Evolutionary conservation across 1,284 basidiomycete species (phyloP), one percentile per base, ranked within the genome.

Genomic region (Tilletia setariae): DNA sequence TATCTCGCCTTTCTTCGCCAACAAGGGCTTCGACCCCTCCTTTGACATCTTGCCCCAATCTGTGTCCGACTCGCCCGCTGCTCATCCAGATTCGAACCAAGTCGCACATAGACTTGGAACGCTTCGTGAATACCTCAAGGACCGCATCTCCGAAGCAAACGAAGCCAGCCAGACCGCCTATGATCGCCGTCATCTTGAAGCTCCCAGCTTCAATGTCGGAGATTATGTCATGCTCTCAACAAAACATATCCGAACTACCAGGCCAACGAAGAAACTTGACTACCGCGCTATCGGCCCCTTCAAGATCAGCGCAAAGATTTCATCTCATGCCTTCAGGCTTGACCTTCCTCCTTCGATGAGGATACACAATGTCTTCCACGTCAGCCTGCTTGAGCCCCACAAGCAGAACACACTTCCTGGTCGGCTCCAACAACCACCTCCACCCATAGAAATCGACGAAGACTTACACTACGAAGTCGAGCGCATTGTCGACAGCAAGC

Each of bases 281-380:
- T 44, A 61, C 47, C 65, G 65, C 9, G 56, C 35, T 51, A 47
- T 66, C 9, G 65, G 65, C 35, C 65, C 59, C 46, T n/a, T n/a
- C n/a, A n/a, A n/a, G n/a, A n/a, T n/a, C n/a, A n/a, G n/a, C n/a
- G n/a, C n/a, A n/a, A n/a, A 32, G 11, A 59, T 66, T 30, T 6
- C 7, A 4, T 21, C 7, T 21, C 35, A 25, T 59, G 59, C 47
- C 4, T 66, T 25, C 40, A 32, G 44, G 3, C 47, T 66, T 13
- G 21, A 59, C 21, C 51, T 66, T 16, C 65, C 65, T 7, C 9
- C n/a, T 21, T 28, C 19, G n/a, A 32, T 66, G 46, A 28, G 40
- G 21, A 66, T 66, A 15, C 65, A 66, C 65, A 59, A 66, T 21
- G 59, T 62, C 8, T 66, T 66, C 65, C 65, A 66, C n/a, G n/a